Base-by-base conservation (phyloP, 805 yeast species). In the Suhomyces vadensis region DNA sequence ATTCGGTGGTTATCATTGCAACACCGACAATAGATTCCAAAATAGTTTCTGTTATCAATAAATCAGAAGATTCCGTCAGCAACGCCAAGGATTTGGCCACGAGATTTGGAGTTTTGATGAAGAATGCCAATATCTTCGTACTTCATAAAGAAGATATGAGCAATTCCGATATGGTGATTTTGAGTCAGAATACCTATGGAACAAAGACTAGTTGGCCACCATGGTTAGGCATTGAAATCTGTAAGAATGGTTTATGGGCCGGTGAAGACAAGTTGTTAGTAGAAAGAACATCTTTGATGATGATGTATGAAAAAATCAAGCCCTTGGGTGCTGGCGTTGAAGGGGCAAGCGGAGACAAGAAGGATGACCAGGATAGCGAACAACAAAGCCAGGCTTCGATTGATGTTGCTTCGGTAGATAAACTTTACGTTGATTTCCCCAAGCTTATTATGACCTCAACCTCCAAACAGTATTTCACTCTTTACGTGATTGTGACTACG, bases 141-240 rank as follows among this genome's bases (percentile, higher is more conserved):
- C 71, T 91, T 39, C 71, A 78, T 37, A 78, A 79, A 50, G 71
- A 71, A 5, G 81, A 79, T 17, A 31, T 56, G 5, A 48, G 38
- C 2, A 46, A 44, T 13, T 60, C 71, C 17, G 69, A 73, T 4
- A 72, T 71, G 40, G 54, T 74, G 7, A 69, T 73, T 24, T 74
- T 77, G 52, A 74, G 77, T 35, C 63, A 67, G 9, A 63, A 65
- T 9, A 67, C 77, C 2, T 90, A 88, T 63, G 94, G 96, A 1
- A 77, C 86, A 2, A 61, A 56, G 6, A 55, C 64, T 11, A 67
- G 68, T 14, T 91, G 97, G 97, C 97, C 97, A 2, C 95, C 96
- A 0, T 91, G 96, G 89, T 61, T 90, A 25, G 89, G 91, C 1
- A 60, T 79, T 38, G 95, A 88, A 55, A 69, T 83, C 17, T 80